Conservation (phyloP, 208 protist genomes). For the Endotrypanum monterogeii region DNA sequence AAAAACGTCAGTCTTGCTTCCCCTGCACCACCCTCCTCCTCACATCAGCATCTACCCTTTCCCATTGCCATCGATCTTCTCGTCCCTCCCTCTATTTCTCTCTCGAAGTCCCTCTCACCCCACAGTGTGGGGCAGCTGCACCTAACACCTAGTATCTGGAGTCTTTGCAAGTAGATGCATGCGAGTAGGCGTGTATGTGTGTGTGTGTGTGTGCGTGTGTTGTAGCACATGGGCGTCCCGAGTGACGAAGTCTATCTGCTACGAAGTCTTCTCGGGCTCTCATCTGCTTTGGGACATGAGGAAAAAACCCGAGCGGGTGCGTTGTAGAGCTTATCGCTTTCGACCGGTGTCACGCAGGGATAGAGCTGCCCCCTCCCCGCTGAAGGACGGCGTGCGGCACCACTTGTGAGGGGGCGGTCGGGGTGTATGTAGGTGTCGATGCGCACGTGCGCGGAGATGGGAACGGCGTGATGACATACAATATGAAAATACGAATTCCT, state of each 20-base stretch:
- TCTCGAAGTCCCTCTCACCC: background rate
- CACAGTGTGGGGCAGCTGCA: background rate
- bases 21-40: background rate
- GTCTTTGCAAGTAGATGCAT: background rate
- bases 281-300: background rate
- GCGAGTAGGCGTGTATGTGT: background rate
- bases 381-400: too few relatives aligned
- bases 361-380: too few relatives aligned
- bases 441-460: background rate
- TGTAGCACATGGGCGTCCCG: background rate
- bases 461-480: conserved; percentile 7
- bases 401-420: background rate
- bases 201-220: background rate
- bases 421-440: too few relatives aligned
- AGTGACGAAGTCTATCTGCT: too few relatives aligned
- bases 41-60: background rate
- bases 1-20: background rate
- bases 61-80: background rate
- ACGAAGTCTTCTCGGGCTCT: background rate
- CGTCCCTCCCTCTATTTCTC: background rate
- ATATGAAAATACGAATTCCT: conserved; percentile 26
- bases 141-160: background rate
- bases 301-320: too few relatives aligned
- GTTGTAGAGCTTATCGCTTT: too few relatives aligned
- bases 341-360: too few relatives aligned